phyloP scores from a whole-genome alignment of 352 stramenopile species.

The Pythium brachiatum region DNA sequence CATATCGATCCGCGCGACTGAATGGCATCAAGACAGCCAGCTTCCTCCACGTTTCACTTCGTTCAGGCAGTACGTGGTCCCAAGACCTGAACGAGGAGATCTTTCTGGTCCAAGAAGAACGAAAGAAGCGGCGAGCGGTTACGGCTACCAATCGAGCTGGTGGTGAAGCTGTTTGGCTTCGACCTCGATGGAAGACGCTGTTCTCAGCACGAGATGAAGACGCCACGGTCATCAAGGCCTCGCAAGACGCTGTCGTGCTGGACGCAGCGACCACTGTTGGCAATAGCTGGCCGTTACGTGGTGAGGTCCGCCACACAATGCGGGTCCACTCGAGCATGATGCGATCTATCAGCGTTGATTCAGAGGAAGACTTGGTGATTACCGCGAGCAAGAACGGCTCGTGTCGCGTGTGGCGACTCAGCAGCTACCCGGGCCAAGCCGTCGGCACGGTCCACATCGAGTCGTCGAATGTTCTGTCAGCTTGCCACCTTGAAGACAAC shows the following conservation, averaged over 20 bases:
- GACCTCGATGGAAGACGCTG: slow-evolving; percentile 22
- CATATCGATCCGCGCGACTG: slow-evolving; percentile 51
- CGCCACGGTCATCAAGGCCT: background rate
- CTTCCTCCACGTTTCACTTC: slow-evolving; percentile 53
- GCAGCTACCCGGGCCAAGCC: slow-evolving; percentile 37
- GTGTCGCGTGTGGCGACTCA: slow-evolving; percentile 66
- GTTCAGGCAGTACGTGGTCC: slow-evolving; percentile 31
- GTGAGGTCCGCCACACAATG: slow-evolving; percentile 53
- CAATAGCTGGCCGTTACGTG: slow-evolving; percentile 29
- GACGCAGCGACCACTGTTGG: slow-evolving; percentile 11
- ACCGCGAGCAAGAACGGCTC: slow-evolving; percentile 75
- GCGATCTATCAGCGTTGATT: slow-evolving; percentile 49
- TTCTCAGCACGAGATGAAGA: slow-evolving; percentile 15
- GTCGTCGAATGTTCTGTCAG: slow-evolving; percentile 23
- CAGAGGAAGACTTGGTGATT: slow-evolving; percentile 57
- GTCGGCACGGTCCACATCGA: slow-evolving; percentile 29
- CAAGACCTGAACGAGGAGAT: slow-evolving; percentile 59
- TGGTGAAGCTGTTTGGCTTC: slow-evolving; percentile 32
- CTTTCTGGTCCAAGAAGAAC: slow-evolving; percentile 48
- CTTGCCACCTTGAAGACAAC: slow-evolving; percentile 31
- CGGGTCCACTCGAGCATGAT: slow-evolving; percentile 66
- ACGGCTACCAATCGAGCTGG: slow-evolving; percentile 8
- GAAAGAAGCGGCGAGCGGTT: slow-evolving; percentile 30
- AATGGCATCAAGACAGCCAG: slow-evolving; percentile 59
- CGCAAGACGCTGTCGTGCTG: background rate